These are phyloP conservation scores for Apiotrichum siamense DNA, from an alignment of 1,284 basidiomycete genomes.

Conservation along the genomic window DNA sequence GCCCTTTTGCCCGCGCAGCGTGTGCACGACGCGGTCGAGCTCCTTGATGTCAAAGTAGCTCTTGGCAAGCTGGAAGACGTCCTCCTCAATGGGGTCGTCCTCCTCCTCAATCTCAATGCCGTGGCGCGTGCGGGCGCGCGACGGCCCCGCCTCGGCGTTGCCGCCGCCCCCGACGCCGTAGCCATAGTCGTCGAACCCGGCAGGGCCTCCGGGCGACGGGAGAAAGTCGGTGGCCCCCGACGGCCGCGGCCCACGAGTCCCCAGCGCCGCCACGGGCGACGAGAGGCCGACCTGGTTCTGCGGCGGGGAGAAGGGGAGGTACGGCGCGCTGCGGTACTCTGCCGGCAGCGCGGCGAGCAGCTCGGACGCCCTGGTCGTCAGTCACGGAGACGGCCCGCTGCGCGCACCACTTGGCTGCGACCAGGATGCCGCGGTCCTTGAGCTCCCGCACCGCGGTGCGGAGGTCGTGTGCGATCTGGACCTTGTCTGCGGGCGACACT, in stretches of 20 bases:
- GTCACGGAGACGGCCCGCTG: neutral
- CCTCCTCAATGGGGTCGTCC: slow-evolving; percentile 55
- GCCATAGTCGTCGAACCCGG: slow-evolving; percentile 5
- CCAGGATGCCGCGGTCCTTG: slow-evolving; percentile 42
- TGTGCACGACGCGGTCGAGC: slow-evolving; percentile 65
- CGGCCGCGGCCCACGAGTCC: slow-evolving; percentile 19
- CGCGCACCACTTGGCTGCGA: slow-evolving; percentile 45
- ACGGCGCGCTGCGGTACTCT: slow-evolving; percentile 30
- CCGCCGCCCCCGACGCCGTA: neutral
- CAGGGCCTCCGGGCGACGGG: slow-evolving; percentile 32
- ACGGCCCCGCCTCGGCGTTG: slow-evolving; percentile 28
- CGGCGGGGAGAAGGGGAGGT: slow-evolving; percentile 42
- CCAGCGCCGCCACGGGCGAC: slow-evolving; percentile 21
- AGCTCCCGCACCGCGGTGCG: slow-evolving; percentile 40
- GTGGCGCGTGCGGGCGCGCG: slow-evolving; percentile 24
- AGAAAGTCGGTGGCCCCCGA: slow-evolving; percentile 19
- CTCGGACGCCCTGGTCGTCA: slow-evolving; percentile 43
- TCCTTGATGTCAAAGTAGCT: slow-evolving; percentile 73
- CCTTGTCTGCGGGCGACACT: slow-evolving; percentile 17
- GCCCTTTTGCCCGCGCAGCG: slow-evolving; percentile 60
- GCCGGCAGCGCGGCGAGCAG: slow-evolving; percentile 41
- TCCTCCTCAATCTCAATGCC: slow-evolving; percentile 55
- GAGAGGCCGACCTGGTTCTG: slow-evolving; percentile 21
- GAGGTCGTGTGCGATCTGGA: slow-evolving; percentile 43
- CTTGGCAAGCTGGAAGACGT: slow-evolving; percentile 62